phyloP scores from a whole-genome alignment of 2,329 filamentous ascomycete species.

The Penicillium sp. region DNA sequence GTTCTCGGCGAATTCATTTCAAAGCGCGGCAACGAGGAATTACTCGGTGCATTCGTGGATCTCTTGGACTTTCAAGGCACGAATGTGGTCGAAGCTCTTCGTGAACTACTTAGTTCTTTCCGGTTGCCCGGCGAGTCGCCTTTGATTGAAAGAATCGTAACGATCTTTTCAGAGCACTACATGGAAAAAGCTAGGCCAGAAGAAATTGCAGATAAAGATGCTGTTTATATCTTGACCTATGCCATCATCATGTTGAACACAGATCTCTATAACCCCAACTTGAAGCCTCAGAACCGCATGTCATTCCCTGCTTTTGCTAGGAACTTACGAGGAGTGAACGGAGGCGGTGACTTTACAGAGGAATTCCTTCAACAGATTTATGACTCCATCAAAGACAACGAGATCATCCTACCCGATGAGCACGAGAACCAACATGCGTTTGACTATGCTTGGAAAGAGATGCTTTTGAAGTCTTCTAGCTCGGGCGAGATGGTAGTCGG shows the following conservation, averaged over 20 bases:
- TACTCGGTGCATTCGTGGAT: conserved; percentile 81
- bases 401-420: conserved; percentile 96
- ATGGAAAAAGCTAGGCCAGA: conserved; percentile 70
- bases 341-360: conserved; percentile 77
- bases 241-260: conserved; percentile 98
- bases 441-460: conserved; percentile 95
- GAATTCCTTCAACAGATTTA: conserved; percentile 87
- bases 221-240: conserved; percentile 88
- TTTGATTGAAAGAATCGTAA: conserved; percentile 91
- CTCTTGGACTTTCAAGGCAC: conserved; percentile 88
- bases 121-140: conserved; percentile 90
- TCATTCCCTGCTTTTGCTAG: conserved; percentile 77
- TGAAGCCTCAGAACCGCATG: conserved; percentile 79
- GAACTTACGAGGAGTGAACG: conserved; percentile 90
- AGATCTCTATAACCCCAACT: conserved; percentile 92
- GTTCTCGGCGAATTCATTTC: conserved; percentile 90
- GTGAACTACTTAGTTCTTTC: conserved; percentile 87
- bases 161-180: conserved; percentile 84
- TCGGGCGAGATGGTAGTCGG: conserved; percentile 76
- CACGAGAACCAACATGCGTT: conserved; percentile 97
- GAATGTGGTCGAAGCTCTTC: conserved; percentile 85
- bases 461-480: conserved; percentile 80
- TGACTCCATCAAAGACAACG: conserved; percentile 86
- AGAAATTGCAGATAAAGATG: conserved; percentile 81
- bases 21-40: conserved; percentile 84